Evolutionary conservation across 306 rosid genomes (phyloP).

Genomic region (Pterocarpus santalinus): DNA sequence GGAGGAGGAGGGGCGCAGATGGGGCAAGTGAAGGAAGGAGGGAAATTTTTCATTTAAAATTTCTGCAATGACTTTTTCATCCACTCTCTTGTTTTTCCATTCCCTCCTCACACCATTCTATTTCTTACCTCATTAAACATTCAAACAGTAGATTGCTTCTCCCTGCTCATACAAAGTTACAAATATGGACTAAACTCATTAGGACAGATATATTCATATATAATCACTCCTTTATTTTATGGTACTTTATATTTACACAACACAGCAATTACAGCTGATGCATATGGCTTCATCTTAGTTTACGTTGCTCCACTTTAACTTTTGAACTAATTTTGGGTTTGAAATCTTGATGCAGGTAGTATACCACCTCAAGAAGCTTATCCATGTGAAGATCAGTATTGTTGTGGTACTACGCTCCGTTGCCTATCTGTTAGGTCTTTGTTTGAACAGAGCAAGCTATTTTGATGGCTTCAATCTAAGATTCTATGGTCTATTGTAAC

Average conservation of each 20-base stretch:
- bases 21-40: too few species aligned
- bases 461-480: neutral
- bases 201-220: too few species aligned
- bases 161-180: too few species aligned
- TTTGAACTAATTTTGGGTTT: slow-evolving; percentile 7
- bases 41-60: too few species aligned
- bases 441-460: neutral
- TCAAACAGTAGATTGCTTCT: too few species aligned
- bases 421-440: slow-evolving; percentile 19
- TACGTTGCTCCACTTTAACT: neutral
- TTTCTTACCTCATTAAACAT: too few species aligned
- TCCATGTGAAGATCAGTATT: neutral
- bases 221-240: neutral
- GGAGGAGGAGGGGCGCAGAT: too few species aligned
- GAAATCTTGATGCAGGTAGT: slow-evolving; percentile 27
- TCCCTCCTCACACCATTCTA: too few species aligned
- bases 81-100: too few species aligned
- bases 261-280: neutral
- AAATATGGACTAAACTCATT: too few species aligned
- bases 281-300: neutral
- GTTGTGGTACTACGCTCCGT: neutral
- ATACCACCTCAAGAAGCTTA: neutral
- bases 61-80: too few species aligned
- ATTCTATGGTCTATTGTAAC: neutral
- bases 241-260: neutral